These are phyloP conservation scores for Scheffersomyces amazonensis DNA, from an alignment of 805 yeast species.

Conservation along the genomic window DNA sequence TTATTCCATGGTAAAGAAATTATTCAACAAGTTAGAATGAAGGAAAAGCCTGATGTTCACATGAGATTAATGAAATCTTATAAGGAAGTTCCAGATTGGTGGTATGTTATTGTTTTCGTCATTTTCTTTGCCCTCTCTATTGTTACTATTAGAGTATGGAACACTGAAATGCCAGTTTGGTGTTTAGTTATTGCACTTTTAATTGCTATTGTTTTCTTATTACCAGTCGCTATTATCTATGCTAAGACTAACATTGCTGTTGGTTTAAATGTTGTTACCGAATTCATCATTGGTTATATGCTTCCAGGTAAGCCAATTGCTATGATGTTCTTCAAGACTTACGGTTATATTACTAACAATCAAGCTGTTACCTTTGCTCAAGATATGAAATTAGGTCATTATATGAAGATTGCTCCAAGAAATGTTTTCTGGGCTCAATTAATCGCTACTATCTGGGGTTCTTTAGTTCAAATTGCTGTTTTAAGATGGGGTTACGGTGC, in stretches of 20 bases:
- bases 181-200: constrained; percentile 34
- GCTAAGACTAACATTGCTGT: constrained; percentile 28
- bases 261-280: constrained; percentile 42
- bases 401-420: constrained; percentile 41
- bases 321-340: constrained; percentile 47
- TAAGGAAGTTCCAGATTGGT: constrained; percentile 44
- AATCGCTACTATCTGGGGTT: constrained; percentile 42
- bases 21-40: constrained; percentile 19
- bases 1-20: constrained; percentile 59
- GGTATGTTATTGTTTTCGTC: constrained; percentile 32
- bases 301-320: constrained; percentile 48
- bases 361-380: constrained; percentile 51
- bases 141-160: constrained; percentile 36
- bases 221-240: constrained; percentile 35
- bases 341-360: constrained; percentile 45
- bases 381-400: constrained; percentile 44
- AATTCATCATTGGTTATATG: constrained; percentile 43
- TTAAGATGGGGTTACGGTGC: constrained; percentile 41
- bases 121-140: constrained; percentile 30
- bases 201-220: constrained; percentile 36
- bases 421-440: constrained; percentile 42
- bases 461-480: constrained; percentile 37
- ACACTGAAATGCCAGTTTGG: constrained; percentile 45
- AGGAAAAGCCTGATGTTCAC: constrained; percentile 34
- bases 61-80: constrained; percentile 50